phyloP scores from a whole-genome alignment of 768 basidiomycete genomes.

The Kwoniella sp. region DNA sequence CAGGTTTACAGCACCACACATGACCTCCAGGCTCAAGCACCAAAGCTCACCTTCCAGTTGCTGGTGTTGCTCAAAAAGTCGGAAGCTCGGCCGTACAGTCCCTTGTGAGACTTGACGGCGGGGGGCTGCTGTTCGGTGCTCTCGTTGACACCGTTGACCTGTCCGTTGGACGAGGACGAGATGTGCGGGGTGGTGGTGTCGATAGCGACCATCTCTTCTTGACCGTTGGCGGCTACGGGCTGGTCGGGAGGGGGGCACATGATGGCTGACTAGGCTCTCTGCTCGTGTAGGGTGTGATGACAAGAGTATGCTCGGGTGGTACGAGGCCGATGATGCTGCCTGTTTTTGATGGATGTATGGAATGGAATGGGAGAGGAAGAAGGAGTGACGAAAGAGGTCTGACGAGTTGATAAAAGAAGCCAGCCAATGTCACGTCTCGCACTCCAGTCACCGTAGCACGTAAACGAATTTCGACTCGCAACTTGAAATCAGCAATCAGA shows the following conservation, averaged over 20 bases:
- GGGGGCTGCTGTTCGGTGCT: conserved; percentile 19
- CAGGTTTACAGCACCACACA: too few species aligned
- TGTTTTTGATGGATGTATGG: too few species aligned
- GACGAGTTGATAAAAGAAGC: too few species aligned
- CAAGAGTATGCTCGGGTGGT: too few species aligned
- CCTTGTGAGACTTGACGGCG: conserved; percentile 51
- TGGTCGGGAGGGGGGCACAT: conserved; percentile 40
- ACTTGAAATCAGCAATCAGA: too few species aligned
- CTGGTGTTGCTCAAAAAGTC: conserved; percentile 81
- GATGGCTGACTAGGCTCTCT: not conserved
- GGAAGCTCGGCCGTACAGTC: conserved; percentile 84
- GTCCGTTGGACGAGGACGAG: conserved; percentile 37
- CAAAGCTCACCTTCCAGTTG: conserved; percentile 48
- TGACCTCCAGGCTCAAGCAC: not conserved
- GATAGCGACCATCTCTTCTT: conserved; percentile 67
- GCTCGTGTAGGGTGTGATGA: too few species aligned
- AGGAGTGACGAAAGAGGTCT: too few species aligned
- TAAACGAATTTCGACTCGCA: too few species aligned
- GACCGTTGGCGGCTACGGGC: conserved; percentile 17
- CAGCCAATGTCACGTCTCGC: too few species aligned
- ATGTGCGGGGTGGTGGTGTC: conserved; percentile 52
- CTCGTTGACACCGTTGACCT: conserved; percentile 19
- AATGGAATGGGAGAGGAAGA: too few species aligned
- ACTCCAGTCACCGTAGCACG: too few species aligned
- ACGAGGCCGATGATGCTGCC: too few species aligned